Evolutionary conservation across 495 filamentous ascomycete species (phyloP), one percentile per base, ranked within the genome.

Genomic region (Symbiotaphrina buchneri): DNA sequence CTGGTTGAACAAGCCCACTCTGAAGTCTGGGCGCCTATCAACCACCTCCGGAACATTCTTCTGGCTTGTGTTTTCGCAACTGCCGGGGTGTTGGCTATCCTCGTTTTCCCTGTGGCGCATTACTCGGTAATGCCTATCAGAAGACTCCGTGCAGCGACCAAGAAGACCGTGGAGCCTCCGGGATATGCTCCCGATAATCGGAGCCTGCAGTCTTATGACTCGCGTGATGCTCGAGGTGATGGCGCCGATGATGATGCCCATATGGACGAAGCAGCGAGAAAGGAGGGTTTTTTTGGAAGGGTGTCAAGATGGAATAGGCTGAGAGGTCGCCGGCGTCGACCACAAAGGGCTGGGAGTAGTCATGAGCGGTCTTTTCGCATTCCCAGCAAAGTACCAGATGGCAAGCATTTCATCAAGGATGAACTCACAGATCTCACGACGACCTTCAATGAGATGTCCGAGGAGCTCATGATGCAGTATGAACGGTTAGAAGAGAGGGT

Each of bases 361-460:
- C 20, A 27, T 10, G 21, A 38, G 23, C 13, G 25, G 16, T 21
- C 54, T 4, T 91, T 90, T 51, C 76, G 77, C 30, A 90, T 92
- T 24, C 83, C 83, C 0, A 69, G 63, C 5, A 77, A 73, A 47
- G 84, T 93, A 3, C 67, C 68, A 28, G 71, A 79, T 34, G 55
- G 69, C 7, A 77, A 73, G 30, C 73, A 82, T 39, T 51, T 66
- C 16, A 56, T 93, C 21, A 76, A 77, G 6, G 83, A 93, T 44
- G 83, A 93, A 43, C 54, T 93, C 8, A 85, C 81, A 0, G 82
- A 92, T 40, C 56, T 92, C 14, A 91, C 83, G 0, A 49, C 55
- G 27, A 87, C 81, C 0, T 94, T 87, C 48, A 94, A 94, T 42
- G 77, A 79, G 37, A 94, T 94, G 83, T 74, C 77, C 1, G 80